phyloP scores from a whole-genome alignment of 768 basidiomycete genomes.

The Tylopilus intermedius region DNA sequence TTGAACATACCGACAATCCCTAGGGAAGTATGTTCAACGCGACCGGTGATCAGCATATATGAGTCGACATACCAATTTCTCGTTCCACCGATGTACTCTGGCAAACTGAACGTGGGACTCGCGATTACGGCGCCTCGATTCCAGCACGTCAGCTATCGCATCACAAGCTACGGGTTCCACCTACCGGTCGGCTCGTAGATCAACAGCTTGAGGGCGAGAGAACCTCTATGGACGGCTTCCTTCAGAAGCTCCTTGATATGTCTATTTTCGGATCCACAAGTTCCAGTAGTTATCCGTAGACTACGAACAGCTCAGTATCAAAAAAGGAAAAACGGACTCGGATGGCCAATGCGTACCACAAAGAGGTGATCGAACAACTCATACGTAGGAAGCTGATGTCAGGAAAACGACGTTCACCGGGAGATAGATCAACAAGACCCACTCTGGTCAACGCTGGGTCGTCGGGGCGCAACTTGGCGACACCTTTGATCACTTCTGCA shows the following conservation, averaged over 20 bases:
- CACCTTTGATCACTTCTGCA: constrained; percentile 40
- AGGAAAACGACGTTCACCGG: background rate
- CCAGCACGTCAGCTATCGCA: background rate
- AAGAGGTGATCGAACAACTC: constrained; percentile 55
- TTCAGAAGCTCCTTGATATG: constrained; percentile 93
- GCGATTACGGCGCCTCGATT: constrained; percentile 80
- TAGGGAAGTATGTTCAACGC: constrained; percentile 17
- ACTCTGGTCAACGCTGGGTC: constrained; percentile 74
- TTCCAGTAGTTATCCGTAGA: constrained; percentile 83
- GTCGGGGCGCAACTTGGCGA: constrained; percentile 47
- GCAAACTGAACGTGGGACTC: constrained; percentile 91
- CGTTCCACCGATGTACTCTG: constrained; percentile 86
- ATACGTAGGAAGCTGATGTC: constrained; percentile 25
- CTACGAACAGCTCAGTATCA: constrained; percentile 26
- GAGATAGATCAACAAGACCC: constrained; percentile 2
- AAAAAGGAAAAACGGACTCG: background rate
- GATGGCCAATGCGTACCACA: constrained; percentile 34
- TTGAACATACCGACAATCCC: constrained; percentile 58
- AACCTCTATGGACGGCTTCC: constrained; percentile 88
- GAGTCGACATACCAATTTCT: constrained; percentile 68
- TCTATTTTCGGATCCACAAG: constrained; percentile 80
- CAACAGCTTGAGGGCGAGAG: constrained; percentile 87
- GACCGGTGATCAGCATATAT: background rate
- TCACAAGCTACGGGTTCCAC: background rate
- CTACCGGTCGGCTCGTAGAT: constrained; percentile 86